Base-by-base conservation (phyloP, 2,329 filamentous ascomycete genomes). In the Fusarium hostae region DNA sequence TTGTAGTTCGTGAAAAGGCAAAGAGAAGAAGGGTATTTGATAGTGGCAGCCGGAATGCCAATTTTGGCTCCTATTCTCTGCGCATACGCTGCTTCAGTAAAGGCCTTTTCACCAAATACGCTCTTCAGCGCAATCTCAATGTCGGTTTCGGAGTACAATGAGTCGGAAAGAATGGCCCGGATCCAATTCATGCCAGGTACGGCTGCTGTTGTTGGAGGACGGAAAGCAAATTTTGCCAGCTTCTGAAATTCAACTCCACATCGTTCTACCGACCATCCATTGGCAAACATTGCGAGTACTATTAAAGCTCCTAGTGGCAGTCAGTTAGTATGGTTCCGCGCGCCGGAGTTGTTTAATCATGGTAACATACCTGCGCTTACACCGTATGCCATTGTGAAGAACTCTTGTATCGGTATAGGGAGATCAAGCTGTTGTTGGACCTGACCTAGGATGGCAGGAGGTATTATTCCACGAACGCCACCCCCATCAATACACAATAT, bases 371-470 rank as follows among this genome's bases (percentile, higher is more conserved):
- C 59, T 24, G 59, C 63, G 55, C 63, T 63, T 15, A 59, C 52
- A 28, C 63, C 59, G 32, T 56, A 56, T 37, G 50, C 50, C 26
- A 63, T 20, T 18, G 44, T 56, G 44, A 66, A 66, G 26, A 62
- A 54, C 39, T 66, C 63, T 51, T 66, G 58, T 22, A 66, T 28
- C 4, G 63, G 63, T 45, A 66, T 62, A 34, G 63, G 63, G 26
- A 66, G 51, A 43, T 32, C 58, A 52, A 66, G 44, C 10, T 50
- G 26, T 24, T 66, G 34, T 28, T 66, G 24, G 20, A 62, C 39
- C 2, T 30, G 34, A n/a, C 34, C 12, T 26, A 52, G 22, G 24
- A 52, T 52, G 4, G 34, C 22, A n/a, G 18, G 51, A 32, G 63
- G 63, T 37, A 66, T 58, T 28, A 66, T 48, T 32, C 58, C 63